Evolutionary conservation across 768 basidiomycete genomes (phyloP), one percentile per base, ranked within the genome.

Genomic region (Hortiboletus flavorubellus): DNA sequence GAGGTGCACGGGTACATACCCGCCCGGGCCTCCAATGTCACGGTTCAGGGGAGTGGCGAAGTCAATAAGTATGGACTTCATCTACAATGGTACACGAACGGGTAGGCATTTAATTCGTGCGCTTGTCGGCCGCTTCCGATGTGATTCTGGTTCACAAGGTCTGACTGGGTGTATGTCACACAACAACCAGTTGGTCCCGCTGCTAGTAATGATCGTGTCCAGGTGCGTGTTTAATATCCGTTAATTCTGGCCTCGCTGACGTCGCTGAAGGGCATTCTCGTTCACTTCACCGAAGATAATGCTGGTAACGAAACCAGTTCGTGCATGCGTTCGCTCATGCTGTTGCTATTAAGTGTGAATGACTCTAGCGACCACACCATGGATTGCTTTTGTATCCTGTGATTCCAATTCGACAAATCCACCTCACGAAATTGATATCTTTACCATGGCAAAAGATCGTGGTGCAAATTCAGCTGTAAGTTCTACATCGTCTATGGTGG

Each of bases 351-450:
- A 37, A 62, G 39, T 41, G 49, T 61, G 26, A 47, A 50, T 51
- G 65, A 62, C 55, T 29, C 60, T 66, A 81, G 87, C 89, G 3
- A 76, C 73, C 6, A 91, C 93, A 0, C 92, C 94, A 4, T 97
- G 93, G 93, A 89, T 97, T 62, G 94, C 94, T 12, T 78, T 94
- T 59, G 81, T 97, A 46, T 80, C 84, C 4, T 96, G 93, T 69
- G 93, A 95, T 65, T 65, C 67, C 53, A 93, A 94, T 68, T 78
- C 85, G 16, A 90, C 90, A 15, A 73, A 80, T 55, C 75, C 81
- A 4, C 83, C 84, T 2, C 67, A 75, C 49, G 75, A 80, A 3
- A 68, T 75, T 46, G 93, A 97, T 67, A 80, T 95, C 49, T 93
- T 97, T 70, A 91, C 90, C 0, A 76, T 91, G 40, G 92, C 91